These are phyloP conservation scores for Xylaria multiplex DNA, from an alignment of 2,329 filamentous ascomycete species.

Conservation along the genomic window DNA sequence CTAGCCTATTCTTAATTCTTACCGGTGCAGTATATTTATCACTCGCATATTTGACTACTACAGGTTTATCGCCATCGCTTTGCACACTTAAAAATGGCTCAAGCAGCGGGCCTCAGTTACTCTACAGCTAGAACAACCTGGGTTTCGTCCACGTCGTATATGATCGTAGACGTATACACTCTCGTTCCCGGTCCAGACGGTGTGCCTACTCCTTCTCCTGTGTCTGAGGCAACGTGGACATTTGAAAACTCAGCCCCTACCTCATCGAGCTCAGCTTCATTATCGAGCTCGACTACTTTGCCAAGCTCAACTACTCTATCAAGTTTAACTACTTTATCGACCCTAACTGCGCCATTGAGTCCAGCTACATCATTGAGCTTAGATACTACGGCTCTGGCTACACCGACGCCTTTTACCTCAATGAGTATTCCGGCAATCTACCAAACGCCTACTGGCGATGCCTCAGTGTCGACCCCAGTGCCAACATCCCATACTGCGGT, in stretches of 20 bases:
- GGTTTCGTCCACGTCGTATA: neutral
- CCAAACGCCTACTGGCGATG: neutral
- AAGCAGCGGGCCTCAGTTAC: neutral
- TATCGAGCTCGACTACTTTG: too few relatives aligned
- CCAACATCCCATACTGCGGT: neutral
- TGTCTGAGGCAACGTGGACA: neutral
- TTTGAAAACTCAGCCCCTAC: neutral
- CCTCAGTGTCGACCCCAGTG: neutral
- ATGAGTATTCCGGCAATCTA: neutral
- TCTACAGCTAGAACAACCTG: neutral
- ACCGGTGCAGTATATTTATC: neutral
- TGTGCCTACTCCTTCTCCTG: neutral
- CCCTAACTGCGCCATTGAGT: too few relatives aligned
- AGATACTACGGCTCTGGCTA: neutral
- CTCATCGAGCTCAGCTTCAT: neutral
- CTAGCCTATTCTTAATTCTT: neutral
- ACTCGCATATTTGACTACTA: neutral
- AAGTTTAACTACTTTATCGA: neutral
- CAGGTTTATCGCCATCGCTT: neutral
- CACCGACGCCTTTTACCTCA: too few relatives aligned
- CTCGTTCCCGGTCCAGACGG: neutral
- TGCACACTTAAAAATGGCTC: neutral
- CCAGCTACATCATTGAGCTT: neutral
- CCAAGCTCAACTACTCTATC: too few relatives aligned
- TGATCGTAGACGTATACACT: slow-evolving; percentile 6